Conservation (phyloP, 2,329 filamentous ascomycete species). For the Purpureocillium lavendulum region DNA sequence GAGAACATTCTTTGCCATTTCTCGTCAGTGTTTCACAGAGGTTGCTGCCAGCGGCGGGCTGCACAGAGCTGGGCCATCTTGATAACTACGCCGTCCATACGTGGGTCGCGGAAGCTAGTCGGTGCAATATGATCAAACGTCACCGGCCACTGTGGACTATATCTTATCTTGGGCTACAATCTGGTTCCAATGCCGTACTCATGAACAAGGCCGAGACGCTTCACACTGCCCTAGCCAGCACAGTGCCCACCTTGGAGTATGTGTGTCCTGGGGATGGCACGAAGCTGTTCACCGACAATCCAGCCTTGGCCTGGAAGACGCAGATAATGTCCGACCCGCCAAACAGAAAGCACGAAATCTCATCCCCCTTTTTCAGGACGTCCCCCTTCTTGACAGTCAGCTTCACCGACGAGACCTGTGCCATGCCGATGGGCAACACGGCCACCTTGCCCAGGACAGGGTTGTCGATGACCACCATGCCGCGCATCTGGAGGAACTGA, state of each 20-base stretch:
- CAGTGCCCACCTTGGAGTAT: conserved; percentile 12
- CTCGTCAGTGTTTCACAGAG: no score
- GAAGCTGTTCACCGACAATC: conserved; percentile 10
- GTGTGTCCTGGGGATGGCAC: conserved; percentile 7
- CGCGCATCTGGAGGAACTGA: conserved; percentile 30
- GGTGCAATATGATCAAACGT: no score
- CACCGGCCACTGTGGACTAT: no score
- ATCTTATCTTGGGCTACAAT: no score
- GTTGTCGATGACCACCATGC: conserved; percentile 29
- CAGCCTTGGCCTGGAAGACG: conserved; percentile 24
- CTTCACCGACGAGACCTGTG: conserved; percentile 31
- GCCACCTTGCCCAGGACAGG: conserved; percentile 25
- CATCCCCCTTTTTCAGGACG: conserved; percentile 27
- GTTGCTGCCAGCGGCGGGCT: no score
- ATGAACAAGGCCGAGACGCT: no score
- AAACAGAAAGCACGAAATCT: conserved; percentile 33
- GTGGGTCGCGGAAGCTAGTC: no score
- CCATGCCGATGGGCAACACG: conserved; percentile 35
- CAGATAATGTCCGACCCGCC: conserved; percentile 33
- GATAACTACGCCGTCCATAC: no score
- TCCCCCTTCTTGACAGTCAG: conserved; percentile 16
- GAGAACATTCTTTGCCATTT: no score
- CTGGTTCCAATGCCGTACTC: no score
- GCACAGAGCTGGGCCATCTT: no score
- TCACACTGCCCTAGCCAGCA: conserved; percentile 6